Evolutionary conservation across 2,329 filamentous ascomycete genomes (phyloP), one percentile per base, ranked within the genome.

Genomic region (Fusarium pilosicola): DNA sequence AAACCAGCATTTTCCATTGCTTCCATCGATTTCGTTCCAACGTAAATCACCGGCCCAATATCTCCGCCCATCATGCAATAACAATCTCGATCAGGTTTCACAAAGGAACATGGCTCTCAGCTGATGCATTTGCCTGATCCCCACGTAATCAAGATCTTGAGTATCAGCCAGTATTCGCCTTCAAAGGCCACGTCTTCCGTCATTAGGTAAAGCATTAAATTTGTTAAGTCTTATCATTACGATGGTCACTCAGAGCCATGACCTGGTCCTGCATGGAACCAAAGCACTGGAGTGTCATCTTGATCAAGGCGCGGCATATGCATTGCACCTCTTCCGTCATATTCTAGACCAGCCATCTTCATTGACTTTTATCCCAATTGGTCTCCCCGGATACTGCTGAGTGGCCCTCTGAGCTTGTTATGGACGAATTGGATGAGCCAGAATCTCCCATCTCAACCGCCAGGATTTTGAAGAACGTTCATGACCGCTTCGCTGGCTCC

Each of bases 401-500:
- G 62, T 22, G 70, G 66, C 44, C 59, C 56, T 32, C 59, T 62
- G 44, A 62, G 56, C 57, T 74, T 56, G 38, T 59, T 57, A 42
- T 62, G 39, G 66, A 66, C 65, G 28, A 44, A 65, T 68, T 36
- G 55, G 68, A 20, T 48, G 45, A n/a, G 46, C 51, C 26, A 52
- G 32, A 51, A 44, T 38, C 58, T 72, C 70, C 67, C 67, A 66
- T 44, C 46, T 68, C 63, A 46, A 62, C 58, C 36, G 65, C 28
- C 24, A 64, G 34, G 24, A 51, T 67, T 54, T 69, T 52, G 56
- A 38, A 61, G 46, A 42, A 60, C 46, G 24, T 68, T 61, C 59
- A 67, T 68, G 45, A 60, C 65, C 52, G 65, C 75, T 65, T 77
- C 69, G 61, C 58, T 77, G 67, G 70, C 72, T 55, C 65, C 65